Base-by-base conservation (phyloP, 1,284 basidiomycete species). In the Cystobasidium pallidum region DNA sequence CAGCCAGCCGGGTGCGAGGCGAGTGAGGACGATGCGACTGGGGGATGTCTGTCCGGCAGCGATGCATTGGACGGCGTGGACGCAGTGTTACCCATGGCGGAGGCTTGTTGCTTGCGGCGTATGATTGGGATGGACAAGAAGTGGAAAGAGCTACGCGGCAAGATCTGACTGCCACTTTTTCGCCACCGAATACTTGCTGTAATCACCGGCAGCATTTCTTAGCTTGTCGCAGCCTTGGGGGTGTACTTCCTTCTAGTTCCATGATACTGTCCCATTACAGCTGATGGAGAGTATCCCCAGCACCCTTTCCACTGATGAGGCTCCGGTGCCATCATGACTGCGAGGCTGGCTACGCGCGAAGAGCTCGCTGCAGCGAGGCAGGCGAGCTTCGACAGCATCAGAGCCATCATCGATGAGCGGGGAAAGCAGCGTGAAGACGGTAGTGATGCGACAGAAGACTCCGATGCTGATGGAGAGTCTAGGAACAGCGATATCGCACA, bases 1-100 rank as follows among this genome's bases (percentile, higher is more conserved):
- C 68, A 71, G 30, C 68, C 68, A n/a, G 68, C 39, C 30, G 68
- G 68, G 3, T 59, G 68, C 34, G 59, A 26, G 28, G 61, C 47
- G 51, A 43, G n/a, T 6, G 58, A 54, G 3, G 64, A 54, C n/a
- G 51, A 54, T 11, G 64, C 64, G n/a, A 66, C 3, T 54, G 64
- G 30, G 8, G 49, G 51, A 28, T 66, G 64, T 21, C 39, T 28
- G 11, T 64, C 62, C 34, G 62, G 43, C 26, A 64, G 19, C 11
- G 32, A 45, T 21, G 64, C 34, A 34, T 34, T 54, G 17, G 34
- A 34, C 49, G 28, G 32, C 26, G 49, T 71, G 10, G 68, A 71
- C 6, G 68, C 11, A 10, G 68, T 55, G 61, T 71, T 71, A 32
- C 68, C 68, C 68, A 71, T 71, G 34, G 0, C 47, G 43, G 4